Conservation (phyloP, 2,329 filamentous ascomycete genomes). For the Colletotrichum sublineola region DNA sequence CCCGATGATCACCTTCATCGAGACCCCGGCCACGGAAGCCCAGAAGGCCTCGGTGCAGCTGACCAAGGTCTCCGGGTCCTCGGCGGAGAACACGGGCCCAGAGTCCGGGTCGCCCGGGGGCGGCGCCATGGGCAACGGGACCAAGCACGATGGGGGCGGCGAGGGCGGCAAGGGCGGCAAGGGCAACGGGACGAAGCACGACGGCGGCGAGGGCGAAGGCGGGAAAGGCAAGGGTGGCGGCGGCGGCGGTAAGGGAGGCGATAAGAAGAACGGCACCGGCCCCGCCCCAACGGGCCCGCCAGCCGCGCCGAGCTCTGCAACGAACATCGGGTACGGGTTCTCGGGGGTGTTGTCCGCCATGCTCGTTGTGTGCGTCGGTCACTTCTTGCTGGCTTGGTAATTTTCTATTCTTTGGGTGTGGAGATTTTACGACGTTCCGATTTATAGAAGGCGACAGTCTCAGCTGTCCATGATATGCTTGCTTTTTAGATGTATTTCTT, state of each 20-base stretch:
- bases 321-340: not conserved
- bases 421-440: too few species aligned
- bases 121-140: slow-evolving; percentile 19
- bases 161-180: too few species aligned
- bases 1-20: slow-evolving; percentile 45
- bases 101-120: not conserved
- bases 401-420: too few species aligned
- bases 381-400: slow-evolving; percentile 25
- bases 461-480: not conserved
- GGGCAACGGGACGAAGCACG: not conserved
- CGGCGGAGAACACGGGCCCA: not conserved
- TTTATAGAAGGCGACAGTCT: not conserved
- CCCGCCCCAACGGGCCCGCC: slow-evolving; percentile 5
- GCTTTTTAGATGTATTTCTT: not conserved
- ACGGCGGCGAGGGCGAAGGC: not conserved
- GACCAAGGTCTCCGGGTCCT: slow-evolving; percentile 11
- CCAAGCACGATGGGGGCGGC: not conserved
- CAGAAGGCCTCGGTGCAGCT: slow-evolving; percentile 42
- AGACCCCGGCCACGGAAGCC: slow-evolving; percentile 35
- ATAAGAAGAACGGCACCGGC: slow-evolving; percentile 8
- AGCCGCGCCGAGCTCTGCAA: not conserved
- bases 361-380: slow-evolving; percentile 27
- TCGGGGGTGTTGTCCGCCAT: slow-evolving; percentile 18
- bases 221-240: slow-evolving; percentile 10
- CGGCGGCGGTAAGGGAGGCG: slow-evolving; percentile 14